Evolutionary conservation across 129 eudicot genomes (phyloP).

Genomic region (Centaurea solstitialis): DNA sequence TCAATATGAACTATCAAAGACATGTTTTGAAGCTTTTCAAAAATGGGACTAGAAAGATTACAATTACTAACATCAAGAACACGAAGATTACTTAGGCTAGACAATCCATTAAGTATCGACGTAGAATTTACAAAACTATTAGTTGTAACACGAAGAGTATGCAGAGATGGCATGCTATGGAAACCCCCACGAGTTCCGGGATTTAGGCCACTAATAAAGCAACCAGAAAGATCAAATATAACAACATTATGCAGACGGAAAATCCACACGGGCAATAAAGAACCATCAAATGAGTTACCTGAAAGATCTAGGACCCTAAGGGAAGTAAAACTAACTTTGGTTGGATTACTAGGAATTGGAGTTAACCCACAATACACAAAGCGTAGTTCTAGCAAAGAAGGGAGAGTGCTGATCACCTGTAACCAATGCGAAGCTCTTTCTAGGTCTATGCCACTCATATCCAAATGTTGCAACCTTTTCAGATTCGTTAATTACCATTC

Average conservation of each 20-base stretch:
- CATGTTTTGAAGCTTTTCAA: conserved; percentile 4
- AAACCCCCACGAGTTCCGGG: background rate
- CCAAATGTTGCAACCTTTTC: background rate
- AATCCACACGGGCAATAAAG: conserved; percentile 4
- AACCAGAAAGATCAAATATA: background rate
- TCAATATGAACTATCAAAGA: conserved; percentile 1
- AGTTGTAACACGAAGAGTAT: background rate
- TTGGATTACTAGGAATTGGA: background rate
- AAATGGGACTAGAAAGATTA: conserved; percentile 18
- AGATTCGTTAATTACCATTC: background rate
- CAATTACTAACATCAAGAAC: background rate
- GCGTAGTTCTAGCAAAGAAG: conserved; percentile 33
- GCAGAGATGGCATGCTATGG: conserved; percentile 2
- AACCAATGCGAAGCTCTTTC: conserved; percentile 28
- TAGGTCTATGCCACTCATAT: conserved; percentile 22
- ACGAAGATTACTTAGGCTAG: conserved; percentile 11
- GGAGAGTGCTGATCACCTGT: conserved; percentile 30
- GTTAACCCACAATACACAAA: conserved; percentile 14
- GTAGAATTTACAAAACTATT: background rate
- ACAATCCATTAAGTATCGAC: background rate
- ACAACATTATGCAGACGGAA: background rate
- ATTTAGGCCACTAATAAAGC: background rate
- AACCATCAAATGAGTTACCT: background rate
- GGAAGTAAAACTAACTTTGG: conserved; percentile 24
- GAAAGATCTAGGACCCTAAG: conserved; percentile 18